Conservation (phyloP, 306 rosid genomes). For the Quercus wislizeni region DNA sequence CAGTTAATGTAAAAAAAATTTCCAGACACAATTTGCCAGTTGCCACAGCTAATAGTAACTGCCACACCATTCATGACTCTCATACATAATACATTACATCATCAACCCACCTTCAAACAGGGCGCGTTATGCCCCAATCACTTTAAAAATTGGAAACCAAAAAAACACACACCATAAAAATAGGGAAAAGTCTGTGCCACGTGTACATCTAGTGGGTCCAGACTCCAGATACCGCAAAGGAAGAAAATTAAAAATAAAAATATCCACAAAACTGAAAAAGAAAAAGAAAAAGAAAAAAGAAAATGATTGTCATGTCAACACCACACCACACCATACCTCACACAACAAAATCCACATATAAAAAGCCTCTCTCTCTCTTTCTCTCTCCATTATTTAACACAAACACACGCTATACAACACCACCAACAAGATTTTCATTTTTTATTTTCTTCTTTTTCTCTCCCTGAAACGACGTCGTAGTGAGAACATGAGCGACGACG, state of each 20-base stretch:
- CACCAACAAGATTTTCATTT: conserved; percentile 17
- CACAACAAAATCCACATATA: conserved; percentile 13
- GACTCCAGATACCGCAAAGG: background rate
- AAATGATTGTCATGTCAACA: conserved; percentile 9
- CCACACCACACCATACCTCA: background rate
- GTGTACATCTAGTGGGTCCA: conserved; percentile 7
- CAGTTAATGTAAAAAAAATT: no score
- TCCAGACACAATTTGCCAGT: no score
- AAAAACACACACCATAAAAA: background rate
- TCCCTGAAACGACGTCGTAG: background rate
- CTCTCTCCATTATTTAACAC: background rate
- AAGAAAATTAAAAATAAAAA: background rate
- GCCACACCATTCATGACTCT: background rate
- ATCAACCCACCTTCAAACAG: conserved; percentile 7
- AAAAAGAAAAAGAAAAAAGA: background rate
- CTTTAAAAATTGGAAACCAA: background rate
- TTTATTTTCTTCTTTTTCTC: background rate
- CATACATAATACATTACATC: no score
- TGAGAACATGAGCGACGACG: conserved; percentile 41
- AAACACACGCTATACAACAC: conserved; percentile 8
- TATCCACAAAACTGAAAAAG: no score
- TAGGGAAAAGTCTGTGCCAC: conserved; percentile 13
- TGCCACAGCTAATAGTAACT: background rate
- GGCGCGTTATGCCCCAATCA: background rate
- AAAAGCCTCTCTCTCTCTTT: background rate